Base-by-base conservation (phyloP, 371 early-diverging fungal species). In the Mucor piriformis region DNA sequence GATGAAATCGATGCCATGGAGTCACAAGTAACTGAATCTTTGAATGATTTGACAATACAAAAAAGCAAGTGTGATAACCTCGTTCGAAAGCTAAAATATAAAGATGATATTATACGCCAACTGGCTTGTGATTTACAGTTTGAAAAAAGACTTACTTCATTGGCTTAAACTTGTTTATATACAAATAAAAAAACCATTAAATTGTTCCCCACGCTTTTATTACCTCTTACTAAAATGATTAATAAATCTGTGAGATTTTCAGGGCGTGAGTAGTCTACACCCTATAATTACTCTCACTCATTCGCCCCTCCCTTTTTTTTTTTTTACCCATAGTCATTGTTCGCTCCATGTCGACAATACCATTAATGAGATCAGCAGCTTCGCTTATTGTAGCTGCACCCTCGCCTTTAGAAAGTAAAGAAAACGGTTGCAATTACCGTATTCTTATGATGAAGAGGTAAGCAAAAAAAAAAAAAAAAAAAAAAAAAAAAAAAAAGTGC, bases 401-500 rank as follows among this genome's bases (percentile, higher is more conserved):
- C 16, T 69, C 72, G 24, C 61, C 74, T 3, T 65, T 47, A 11
- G 58, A 61, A 5, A 63, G 59, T 25, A 55, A 50, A 7, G 47
- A 64, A 47, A 55, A 60, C 32, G 74, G 73, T 3, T 67, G 74
- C 11, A 73, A 85, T 50, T 88, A 84, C 64, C 70, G 75, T 50
- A 61, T 88, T 5, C 67, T 88, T 0, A 74, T 88, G 76, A 69
- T 86, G 62, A 81, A 87, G 59, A 76, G 88, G 81, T 77, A 61
- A 38, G 49, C 34, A 13, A 15, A 11, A 10, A 16, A 13, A 49
- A 13, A 13, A 6, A 51, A 35, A 16, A 13, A n/a, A 4, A 34
- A 2, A 23, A 34, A 34, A 2, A 35, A 20, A 21, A 20, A 32
- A 29, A 33, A 0, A 29, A 16, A 10, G 20, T n/a, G n/a, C n/a